These are phyloP conservation scores for Saccharomycopsis olivae DNA, from an alignment of 805 yeast species.

Conservation along the genomic window DNA sequence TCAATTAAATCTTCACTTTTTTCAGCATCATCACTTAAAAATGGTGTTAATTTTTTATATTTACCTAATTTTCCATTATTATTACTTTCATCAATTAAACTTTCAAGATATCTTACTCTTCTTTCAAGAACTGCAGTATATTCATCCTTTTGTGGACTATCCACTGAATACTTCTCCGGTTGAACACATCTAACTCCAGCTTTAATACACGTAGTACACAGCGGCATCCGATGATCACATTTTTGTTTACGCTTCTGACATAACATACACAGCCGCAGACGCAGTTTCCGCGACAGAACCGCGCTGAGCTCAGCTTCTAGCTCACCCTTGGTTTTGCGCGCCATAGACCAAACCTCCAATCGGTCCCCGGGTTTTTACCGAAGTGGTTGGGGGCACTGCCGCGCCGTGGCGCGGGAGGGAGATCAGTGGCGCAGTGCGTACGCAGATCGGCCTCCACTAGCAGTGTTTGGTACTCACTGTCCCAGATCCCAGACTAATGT, in stretches of 20 bases:
- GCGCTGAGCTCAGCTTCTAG: too few relatives aligned
- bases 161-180: slow-evolving; percentile 46
- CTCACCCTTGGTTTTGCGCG: too few relatives aligned
- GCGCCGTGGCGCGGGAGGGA: too few relatives aligned
- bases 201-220: slow-evolving; percentile 56
- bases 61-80: slow-evolving; percentile 21
- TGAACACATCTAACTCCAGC: slow-evolving; percentile 53
- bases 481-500: too few relatives aligned
- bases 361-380: too few relatives aligned
- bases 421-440: too few relatives aligned
- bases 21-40: slow-evolving; percentile 3
- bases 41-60: slow-evolving; percentile 30
- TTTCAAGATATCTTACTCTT: slow-evolving; percentile 42
- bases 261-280: slow-evolving; percentile 45
- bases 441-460: too few relatives aligned
- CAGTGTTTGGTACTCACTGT: too few relatives aligned
- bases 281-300: too few relatives aligned
- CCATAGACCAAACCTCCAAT: too few relatives aligned
- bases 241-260: slow-evolving; percentile 52
- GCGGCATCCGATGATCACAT: slow-evolving; percentile 55
- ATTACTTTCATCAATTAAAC: slow-evolving; percentile 27
- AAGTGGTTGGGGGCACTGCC: too few relatives aligned
- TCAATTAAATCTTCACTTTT: background rate
- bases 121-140: slow-evolving; percentile 48
- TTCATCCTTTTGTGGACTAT: slow-evolving; percentile 39